Conservation (phyloP, 164 flowering plant species). For the Aristolochia californica region DNA sequence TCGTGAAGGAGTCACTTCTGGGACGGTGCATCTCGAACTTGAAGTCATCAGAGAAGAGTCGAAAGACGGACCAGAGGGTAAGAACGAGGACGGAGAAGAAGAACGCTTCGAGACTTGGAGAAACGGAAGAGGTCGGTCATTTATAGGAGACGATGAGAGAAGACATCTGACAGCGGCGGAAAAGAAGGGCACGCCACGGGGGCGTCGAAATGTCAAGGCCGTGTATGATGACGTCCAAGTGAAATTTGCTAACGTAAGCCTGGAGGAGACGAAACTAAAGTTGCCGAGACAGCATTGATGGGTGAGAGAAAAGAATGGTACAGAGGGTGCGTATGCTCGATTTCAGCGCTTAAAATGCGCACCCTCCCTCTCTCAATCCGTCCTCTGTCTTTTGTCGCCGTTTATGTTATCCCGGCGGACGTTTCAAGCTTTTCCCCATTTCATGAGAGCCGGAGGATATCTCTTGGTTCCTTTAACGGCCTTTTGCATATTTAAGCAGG, state of each 20-base stretch:
- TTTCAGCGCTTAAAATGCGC: slow-evolving; percentile 43
- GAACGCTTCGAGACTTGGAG: neutral
- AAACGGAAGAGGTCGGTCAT: neutral
- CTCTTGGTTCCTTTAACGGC: too few relatives aligned
- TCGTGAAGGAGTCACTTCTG: too few relatives aligned
- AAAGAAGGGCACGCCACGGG: slow-evolving; percentile 40
- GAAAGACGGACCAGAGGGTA: neutral
- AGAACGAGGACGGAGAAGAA: neutral
- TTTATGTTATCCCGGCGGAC: too few relatives aligned
- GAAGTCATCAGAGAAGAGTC: neutral
- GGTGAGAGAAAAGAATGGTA: neutral
- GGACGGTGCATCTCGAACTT: too few relatives aligned
- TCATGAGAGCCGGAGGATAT: too few relatives aligned
- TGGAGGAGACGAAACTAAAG: neutral
- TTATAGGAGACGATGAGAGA: slow-evolving; percentile 3
- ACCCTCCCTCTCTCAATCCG: slow-evolving; percentile 6
- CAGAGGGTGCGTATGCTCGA: slow-evolving; percentile 19
- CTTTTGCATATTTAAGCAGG: too few relatives aligned
- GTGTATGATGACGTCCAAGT: slow-evolving; percentile 14
- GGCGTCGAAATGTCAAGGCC: slow-evolving; percentile 5
- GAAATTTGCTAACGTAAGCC: slow-evolving; percentile 31
- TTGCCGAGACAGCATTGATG: neutral
- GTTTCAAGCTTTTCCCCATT: too few relatives aligned
- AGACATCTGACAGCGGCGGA: slow-evolving; percentile 25
- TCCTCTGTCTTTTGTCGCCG: neutral